phyloP scores from a whole-genome alignment of 2,329 filamentous ascomycete species.

The Exophiala dermatitidis region DNA sequence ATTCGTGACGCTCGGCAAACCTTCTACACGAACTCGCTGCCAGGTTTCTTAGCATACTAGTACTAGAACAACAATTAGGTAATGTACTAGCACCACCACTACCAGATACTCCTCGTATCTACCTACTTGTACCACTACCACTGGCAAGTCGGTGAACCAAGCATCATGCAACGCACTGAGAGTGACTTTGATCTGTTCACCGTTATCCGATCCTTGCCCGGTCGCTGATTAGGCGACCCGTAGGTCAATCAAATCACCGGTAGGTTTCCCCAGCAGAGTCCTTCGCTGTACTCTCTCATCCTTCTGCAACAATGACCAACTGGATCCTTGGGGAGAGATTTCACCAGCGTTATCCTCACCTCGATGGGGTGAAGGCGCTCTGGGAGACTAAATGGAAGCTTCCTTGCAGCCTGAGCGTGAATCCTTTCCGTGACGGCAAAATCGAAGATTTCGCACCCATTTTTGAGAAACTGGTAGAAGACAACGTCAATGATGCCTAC shows the following conservation, averaged over 20 bases:
- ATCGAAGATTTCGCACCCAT: constrained; percentile 63
- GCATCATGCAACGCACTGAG: background rate
- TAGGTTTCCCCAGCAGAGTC: background rate
- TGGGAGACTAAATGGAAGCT: constrained; percentile 73
- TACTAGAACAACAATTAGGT: background rate
- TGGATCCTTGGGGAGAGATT: constrained; percentile 26
- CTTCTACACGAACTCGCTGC: background rate
- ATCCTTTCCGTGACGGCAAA: constrained; percentile 67
- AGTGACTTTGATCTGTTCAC: background rate
- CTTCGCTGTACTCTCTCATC: background rate
- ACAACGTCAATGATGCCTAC: constrained; percentile 58
- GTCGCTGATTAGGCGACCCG: too few species aligned
- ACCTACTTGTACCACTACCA: too few species aligned
- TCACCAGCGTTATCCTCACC: constrained; percentile 21
- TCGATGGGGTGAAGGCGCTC: constrained; percentile 46
- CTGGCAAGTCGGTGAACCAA: too few species aligned
- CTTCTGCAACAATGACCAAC: constrained; percentile 15
- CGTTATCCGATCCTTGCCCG: background rate
- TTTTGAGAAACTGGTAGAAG: constrained; percentile 53
- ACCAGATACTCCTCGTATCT: background rate
- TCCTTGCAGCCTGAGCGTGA: constrained; percentile 56
- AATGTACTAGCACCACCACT: background rate
- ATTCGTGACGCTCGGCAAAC: background rate
- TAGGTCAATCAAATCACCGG: too few species aligned
- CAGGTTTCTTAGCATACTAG: background rate